Evolutionary conservation across 441 rosid species (phyloP), one percentile per base, ranked within the genome.

Genomic region (Eruca vesicaria): DNA sequence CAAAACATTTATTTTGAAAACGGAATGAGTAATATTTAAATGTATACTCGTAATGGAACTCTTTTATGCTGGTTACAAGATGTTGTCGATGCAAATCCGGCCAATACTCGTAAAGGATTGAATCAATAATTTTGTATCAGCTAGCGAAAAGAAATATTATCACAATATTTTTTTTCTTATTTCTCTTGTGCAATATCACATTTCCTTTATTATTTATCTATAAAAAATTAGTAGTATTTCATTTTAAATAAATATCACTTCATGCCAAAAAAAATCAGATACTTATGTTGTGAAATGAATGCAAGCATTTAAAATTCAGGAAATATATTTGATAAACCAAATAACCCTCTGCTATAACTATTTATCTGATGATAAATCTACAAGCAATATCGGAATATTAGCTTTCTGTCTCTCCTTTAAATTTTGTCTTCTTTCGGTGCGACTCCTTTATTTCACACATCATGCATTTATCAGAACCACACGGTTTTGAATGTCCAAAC

Each of bases 401-500:
- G 32, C 62, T 15, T 23, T 41, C 16, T 14, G 50, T 6, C 11
- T 21, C 32, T 63, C 31, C 41, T 20, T 60, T 60, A 3, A 72
- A 20, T 62, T 61, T 78, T 78, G 70, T 78, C 81, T 72, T 78
- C 74, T 72, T 78, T 78, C 69, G 81, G 81, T 72, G 81, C 77
- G 77, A 72, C 77, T 59, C 73, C 16, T 43, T 67, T 53, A 57
- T 72, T 36, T 78, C 48, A 73, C 62, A 52, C 67, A 68, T 67
- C 53, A 56, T 68, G 74, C 81, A 78, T 73, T 73, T 73, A 78
- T 78, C 74, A 62, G 78, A 70, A 63, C 74, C 78, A 78, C 81
- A 68, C 78, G 71, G 78, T 68, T 63, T 73, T 73, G 56, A 43
- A 78, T 57, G 50, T 66, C 36, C 48, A 63, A 69, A 63, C 48